phyloP scores from a whole-genome alignment of 2,329 filamentous ascomycete species.

The Monosporascus sp. region DNA sequence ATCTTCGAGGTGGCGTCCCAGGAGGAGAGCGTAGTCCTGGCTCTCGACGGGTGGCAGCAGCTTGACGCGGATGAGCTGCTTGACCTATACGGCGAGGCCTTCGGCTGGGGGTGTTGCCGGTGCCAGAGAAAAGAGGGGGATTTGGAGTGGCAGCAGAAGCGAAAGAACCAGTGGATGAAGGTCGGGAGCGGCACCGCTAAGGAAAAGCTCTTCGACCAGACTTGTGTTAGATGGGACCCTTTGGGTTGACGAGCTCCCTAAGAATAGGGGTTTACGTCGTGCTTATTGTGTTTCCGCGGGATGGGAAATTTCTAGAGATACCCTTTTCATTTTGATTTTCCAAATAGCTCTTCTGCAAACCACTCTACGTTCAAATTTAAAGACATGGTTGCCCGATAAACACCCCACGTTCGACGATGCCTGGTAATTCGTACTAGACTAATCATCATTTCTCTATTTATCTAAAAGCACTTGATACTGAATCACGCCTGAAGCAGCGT shows the following conservation, averaged over 20 bases:
- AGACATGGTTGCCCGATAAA: too few species aligned
- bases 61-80: constrained; percentile 11
- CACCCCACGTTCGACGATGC: too few species aligned
- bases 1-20: constrained; percentile 15
- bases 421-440: too few species aligned
- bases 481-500: too few species aligned
- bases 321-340: too few species aligned
- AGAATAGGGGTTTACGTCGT: too few species aligned
- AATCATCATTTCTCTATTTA: too few species aligned
- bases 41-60: constrained; percentile 11
- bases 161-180: constrained; percentile 14
- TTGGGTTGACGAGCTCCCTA: constrained; percentile 2
- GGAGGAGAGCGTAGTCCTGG: constrained; percentile 14
- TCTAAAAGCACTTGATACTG: too few species aligned
- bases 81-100: constrained; percentile 14
- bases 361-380: too few species aligned
- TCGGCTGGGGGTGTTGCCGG: constrained; percentile 13
- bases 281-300: too few species aligned
- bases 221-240: constrained; percentile 9
- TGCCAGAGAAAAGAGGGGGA: constrained; percentile 10
- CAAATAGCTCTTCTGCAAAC: too few species aligned
- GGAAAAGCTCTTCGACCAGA: constrained; percentile 8
- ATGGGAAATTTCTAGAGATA: too few species aligned
- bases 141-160: constrained; percentile 11
- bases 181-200: constrained; percentile 4